These are phyloP conservation scores for Aspergillus arachidicola DNA, from an alignment of 2,329 filamentous ascomycete species.

Conservation along the genomic window DNA sequence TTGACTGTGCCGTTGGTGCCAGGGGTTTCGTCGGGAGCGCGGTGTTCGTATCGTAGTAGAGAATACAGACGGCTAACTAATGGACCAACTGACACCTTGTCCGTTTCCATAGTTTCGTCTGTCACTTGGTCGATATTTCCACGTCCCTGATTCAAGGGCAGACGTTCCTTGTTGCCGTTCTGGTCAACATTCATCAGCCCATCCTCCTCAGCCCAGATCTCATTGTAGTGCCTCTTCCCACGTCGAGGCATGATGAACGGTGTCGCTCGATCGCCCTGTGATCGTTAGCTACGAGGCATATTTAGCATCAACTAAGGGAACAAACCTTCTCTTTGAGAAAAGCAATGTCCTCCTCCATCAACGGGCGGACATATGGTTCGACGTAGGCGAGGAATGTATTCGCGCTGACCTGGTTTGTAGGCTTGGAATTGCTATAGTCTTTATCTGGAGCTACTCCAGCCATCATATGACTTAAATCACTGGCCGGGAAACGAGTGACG, in stretches of 20 bases:
- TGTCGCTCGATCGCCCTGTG: slow-evolving; percentile 71
- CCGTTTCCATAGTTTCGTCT: slow-evolving; percentile 83
- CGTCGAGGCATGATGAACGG: slow-evolving; percentile 86
- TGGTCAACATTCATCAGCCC: slow-evolving; percentile 74
- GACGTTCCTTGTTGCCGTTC: slow-evolving; percentile 63
- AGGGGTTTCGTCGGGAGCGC: slow-evolving; percentile 59
- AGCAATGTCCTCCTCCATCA: slow-evolving; percentile 90
- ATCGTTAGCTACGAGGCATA: slow-evolving; percentile 15
- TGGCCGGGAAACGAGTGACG: slow-evolving; percentile 78
- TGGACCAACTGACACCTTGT: slow-evolving; percentile 85
- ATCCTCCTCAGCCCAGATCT: slow-evolving; percentile 94
- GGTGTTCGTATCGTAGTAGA: slow-evolving; percentile 74
- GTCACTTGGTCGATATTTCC: slow-evolving; percentile 85
- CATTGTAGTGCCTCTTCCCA: slow-evolving; percentile 81
- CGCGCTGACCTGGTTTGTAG: slow-evolving; percentile 90
- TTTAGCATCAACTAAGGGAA: slow-evolving; percentile 10
- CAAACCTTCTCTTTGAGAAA: slow-evolving; percentile 79
- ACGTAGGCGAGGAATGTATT: slow-evolving; percentile 90
- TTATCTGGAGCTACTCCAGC: slow-evolving; percentile 88
- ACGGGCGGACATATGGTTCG: slow-evolving; percentile 85
- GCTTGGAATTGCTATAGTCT: slow-evolving; percentile 93
- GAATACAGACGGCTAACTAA: slow-evolving; percentile 80
- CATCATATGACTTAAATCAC: slow-evolving; percentile 80
- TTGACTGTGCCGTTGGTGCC: slow-evolving; percentile 58
- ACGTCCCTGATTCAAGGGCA: slow-evolving; percentile 78